Base-by-base conservation (phyloP, 106 monocot genomes). In the Apostasia ramifera region DNA sequence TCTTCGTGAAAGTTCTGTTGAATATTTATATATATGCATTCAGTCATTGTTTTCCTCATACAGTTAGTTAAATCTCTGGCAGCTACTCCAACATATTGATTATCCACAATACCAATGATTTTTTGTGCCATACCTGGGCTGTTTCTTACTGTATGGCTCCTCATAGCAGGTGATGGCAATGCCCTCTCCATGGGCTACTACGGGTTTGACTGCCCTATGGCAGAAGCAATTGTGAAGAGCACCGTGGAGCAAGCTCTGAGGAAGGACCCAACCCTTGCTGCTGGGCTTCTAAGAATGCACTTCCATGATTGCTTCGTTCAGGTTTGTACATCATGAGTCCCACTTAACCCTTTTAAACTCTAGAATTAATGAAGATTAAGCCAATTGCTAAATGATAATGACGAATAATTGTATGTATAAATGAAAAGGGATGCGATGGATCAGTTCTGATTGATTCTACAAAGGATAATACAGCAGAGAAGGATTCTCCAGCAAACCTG, bases 301-400 rank as follows among this genome's bases (percentile, higher is more conserved):
- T 94, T 94, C 81, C 94, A 94, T 77, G 94, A 94, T 66, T 94
- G 94, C 69, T 94, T 94, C 55, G 78, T 94, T 6, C 81, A 94
- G 84, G 93, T 82, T 39, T 40, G 40, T 26, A 7, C 26, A 0
- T 52, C 4, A 59, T 47, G 40, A 4, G 2, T 44, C 37, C 43
- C 13, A 42, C 1, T 47, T 75, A 2, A 4, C 11, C 63, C 40
- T 15, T 53, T 1, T 37, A 51, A n/a, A 12, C 4, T 39, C 6
- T n/a, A 14, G 6, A 10, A 11, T 71, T 9, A 15, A 63, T 51
- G 40, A 6, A 50, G 47, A 39, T 6, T 26, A 45, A 38, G 38
- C 38, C 55, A 7, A 55, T 8, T 1, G 14, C 46, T 68, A 4
- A 41, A 4, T 41, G 41, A 3, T 63, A 8, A 45, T 12, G 13